Conservation (phyloP, 2,329 filamentous ascomycete genomes). For the Ascochyta lentis region DNA sequence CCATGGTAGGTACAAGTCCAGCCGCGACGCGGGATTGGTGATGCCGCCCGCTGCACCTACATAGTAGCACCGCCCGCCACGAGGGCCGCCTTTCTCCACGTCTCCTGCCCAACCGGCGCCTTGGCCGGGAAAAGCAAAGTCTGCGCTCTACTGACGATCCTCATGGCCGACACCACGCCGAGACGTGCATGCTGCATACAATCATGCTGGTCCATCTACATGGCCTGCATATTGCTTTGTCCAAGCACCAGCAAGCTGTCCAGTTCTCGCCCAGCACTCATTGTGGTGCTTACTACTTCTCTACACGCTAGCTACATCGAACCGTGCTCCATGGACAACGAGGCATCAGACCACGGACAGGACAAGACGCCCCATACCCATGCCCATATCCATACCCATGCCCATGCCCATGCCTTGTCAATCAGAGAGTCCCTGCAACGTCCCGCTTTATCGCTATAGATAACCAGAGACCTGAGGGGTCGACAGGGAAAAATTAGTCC, state of each 20-base stretch:
- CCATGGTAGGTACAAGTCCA: slow-evolving; percentile 4
- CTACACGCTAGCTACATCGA: neutral
- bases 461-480: neutral
- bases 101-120: slow-evolving; percentile 31
- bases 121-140: slow-evolving; percentile 24
- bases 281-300: neutral
- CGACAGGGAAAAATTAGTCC: neutral
- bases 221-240: slow-evolving; percentile 2
- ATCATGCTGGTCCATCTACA: neutral
- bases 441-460: neutral
- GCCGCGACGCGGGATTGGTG: slow-evolving; percentile 11
- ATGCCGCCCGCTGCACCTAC: slow-evolving; percentile 28
- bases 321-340: neutral
- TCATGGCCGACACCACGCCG: slow-evolving; percentile 14
- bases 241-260: neutral
- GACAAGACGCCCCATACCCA: neutral
- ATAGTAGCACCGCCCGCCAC: slow-evolving; percentile 29
- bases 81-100: slow-evolving; percentile 27
- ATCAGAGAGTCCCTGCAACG: neutral
- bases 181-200: slow-evolving; percentile 14
- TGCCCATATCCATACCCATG: neutral
- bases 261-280: neutral
- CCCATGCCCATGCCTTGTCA: slow-evolving; percentile 3
- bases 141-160: slow-evolving; percentile 13
- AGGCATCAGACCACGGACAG: neutral